Base-by-base conservation (phyloP, 345 rosid species). In the Noccaea caerulescens region DNA sequence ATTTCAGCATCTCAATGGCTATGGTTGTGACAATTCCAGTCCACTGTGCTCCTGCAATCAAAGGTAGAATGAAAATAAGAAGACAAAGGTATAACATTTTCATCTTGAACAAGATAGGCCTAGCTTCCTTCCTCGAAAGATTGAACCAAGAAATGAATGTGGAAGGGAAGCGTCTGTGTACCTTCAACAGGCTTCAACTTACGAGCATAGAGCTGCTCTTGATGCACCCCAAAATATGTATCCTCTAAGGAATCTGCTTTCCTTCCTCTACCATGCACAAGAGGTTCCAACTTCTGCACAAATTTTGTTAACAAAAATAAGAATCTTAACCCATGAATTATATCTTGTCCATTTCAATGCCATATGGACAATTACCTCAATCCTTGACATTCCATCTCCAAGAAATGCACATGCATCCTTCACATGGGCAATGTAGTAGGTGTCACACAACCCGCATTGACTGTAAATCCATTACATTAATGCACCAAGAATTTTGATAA, bases 21-120 rank as follows among this genome's bases (percentile, higher is more conserved):
- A 93, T 93, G 34, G 96, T 88, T 54, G 98, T 93, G 16, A 93
- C 97, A 67, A 93, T 86, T 16, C 98, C 98, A 2, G 98, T 93
- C 98, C 98, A 93, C 58, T 93, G 98, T 54, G 97, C 98, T 76
- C 98, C 98, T 93, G 65, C 67, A 78, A 50, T 27, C 36, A 42
- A 42, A 59, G 72, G 50, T 55, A 56, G 56, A 64, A 71, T 43
- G 44, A 58, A 61, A 66, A 41, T 25, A 45, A 36, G 50, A 73
- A 58, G 10, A 37, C 27, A 41, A 33, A 63, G 56, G 34, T 61
- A 62, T 13, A 30, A 38, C n/a, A 36, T 34, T 20, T 7, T 47
- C 45, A 49, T 49, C 18, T 49, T 39, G 14, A 54, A 27, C 20
- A 30, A 71, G 45, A 23, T 55, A 68, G 66, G 16, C 63, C 13